phyloP scores from a whole-genome alignment of 495 filamentous ascomycete species.

The Aspergillus avenaceus region DNA sequence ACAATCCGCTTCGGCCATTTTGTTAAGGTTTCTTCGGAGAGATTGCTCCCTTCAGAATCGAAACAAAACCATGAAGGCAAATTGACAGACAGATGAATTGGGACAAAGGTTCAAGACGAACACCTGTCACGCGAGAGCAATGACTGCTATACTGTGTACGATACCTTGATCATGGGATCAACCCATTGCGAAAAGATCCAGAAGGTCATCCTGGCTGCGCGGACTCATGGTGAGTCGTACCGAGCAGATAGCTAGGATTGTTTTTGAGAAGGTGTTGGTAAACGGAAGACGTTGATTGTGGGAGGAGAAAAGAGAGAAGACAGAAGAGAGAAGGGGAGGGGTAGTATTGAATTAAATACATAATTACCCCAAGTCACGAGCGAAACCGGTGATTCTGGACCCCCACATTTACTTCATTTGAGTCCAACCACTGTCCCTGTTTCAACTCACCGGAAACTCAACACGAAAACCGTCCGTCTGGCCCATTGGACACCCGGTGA shows the following conservation, averaged over 20 bases:
- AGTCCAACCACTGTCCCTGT: not conserved
- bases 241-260: constrained; percentile 7
- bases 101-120: constrained; percentile 29
- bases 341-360: not conserved
- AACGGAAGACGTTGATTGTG: not conserved
- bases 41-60: not conserved
- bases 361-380: not conserved
- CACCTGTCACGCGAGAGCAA: constrained; percentile 58
- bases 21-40: not conserved
- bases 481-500: not conserved
- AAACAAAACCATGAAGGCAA: not conserved
- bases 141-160: constrained; percentile 49
- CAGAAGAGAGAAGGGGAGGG: not conserved
- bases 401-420: not conserved
- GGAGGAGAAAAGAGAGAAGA: constrained; percentile 9
- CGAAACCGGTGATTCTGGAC: not conserved
- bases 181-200: constrained; percentile 30
- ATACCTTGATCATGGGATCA: constrained; percentile 52
- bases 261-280: not conserved
- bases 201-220: constrained; percentile 24
- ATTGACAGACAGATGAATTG: not conserved
- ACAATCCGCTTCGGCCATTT: not conserved
- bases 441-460: not conserved
- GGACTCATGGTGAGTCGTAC: constrained; percentile 38
- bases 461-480: constrained; percentile 1